Conservation (phyloP, 1,284 basidiomycete genomes). For the Microstroma glucosiphilum region DNA sequence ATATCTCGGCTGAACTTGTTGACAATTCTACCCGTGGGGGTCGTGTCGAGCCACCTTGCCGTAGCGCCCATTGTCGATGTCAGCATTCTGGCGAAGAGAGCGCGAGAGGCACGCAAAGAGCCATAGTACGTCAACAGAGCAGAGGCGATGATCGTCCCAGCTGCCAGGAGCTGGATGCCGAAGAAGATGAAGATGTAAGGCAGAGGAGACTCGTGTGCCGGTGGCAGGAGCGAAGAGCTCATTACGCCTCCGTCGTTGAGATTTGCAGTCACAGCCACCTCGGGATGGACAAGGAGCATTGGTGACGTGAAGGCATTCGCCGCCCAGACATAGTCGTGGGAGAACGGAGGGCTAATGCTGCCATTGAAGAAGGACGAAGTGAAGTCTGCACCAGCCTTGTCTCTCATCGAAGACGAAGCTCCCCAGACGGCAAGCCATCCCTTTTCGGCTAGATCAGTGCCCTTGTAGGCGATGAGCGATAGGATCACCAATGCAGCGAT, state of each 20-base stretch:
- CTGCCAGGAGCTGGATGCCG: background rate
- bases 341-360: constrained; percentile 8
- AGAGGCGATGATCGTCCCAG: background rate
- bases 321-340: background rate
- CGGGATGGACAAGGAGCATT: background rate
- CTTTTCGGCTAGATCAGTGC: constrained; percentile 17
- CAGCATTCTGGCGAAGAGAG: constrained; percentile 34
- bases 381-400: constrained; percentile 16
- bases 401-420: constrained; percentile 18
- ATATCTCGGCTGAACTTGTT: constrained; percentile 56
- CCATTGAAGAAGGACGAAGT: background rate
- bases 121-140: constrained; percentile 7
- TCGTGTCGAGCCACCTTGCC: constrained; percentile 34
- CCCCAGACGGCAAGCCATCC: constrained; percentile 5
- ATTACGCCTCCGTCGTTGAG: too few species aligned
- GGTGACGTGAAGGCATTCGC: background rate
- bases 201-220: background rate
- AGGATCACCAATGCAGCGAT: constrained; percentile 13
- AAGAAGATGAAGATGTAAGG: constrained; percentile 7
- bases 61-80: constrained; percentile 31
- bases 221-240: constrained; percentile 2
- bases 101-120: constrained; percentile 22
- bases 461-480: constrained; percentile 13
- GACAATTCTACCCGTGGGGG: constrained; percentile 54
- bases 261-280: background rate